Conservation (phyloP, 441 rosid species). For the Syzygium malaccense region DNA sequence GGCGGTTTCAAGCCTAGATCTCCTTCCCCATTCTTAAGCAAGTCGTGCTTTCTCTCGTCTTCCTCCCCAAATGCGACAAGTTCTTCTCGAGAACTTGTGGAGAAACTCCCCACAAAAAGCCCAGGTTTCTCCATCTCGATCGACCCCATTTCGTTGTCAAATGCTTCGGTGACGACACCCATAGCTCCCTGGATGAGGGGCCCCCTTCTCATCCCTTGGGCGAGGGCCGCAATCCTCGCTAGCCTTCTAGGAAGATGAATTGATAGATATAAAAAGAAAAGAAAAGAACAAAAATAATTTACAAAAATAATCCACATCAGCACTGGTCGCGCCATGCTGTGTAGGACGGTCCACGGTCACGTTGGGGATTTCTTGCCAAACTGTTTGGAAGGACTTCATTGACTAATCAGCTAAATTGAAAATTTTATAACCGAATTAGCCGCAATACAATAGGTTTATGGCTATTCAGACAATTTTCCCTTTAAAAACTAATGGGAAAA, state of each 20-base stretch:
- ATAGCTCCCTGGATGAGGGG: conserved; percentile 68
- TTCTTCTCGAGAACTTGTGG: too few species aligned
- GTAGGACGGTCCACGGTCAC: neutral
- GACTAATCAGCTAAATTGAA: neutral
- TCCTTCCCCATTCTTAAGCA: too few species aligned
- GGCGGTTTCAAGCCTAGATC: too few species aligned
- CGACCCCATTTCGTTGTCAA: conserved; percentile 10
- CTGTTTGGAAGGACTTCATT: fast-evolving
- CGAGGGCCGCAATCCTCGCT: conserved; percentile 4
- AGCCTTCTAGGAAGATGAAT: neutral
- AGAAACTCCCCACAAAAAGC: neutral
- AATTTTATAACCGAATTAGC: fast-evolving
- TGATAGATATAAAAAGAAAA: neutral
- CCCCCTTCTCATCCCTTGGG: neutral
- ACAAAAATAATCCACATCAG: neutral
- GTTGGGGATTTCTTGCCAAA: neutral
- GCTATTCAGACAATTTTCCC: neutral
- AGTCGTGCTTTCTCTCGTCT: too few species aligned
- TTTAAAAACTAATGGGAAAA: neutral
- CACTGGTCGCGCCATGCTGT: too few species aligned
- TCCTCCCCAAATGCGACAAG: too few species aligned
- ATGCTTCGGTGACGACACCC: conserved; percentile 29
- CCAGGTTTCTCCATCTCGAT: conserved; percentile 4
- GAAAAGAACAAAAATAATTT: neutral
- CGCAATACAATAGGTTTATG: neutral